Percentiles rank a stretch among this genome's conserved stretches.
Evolutionary conservation across 2,329 filamentous ascomycete species (phyloP).

Genomic region (Trichothecium roseum): DNA sequence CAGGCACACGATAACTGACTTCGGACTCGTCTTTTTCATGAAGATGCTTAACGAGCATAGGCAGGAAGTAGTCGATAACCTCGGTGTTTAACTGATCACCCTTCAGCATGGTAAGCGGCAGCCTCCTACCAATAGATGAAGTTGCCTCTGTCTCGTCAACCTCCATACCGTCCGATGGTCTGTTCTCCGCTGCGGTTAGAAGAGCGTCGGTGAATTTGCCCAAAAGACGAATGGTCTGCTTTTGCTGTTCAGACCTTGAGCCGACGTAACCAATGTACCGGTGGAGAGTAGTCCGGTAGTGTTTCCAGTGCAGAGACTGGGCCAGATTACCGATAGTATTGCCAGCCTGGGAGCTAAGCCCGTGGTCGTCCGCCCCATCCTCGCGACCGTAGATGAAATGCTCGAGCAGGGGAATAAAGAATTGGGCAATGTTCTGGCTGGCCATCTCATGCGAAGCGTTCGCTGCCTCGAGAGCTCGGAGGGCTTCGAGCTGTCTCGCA

Average conservation of each 20-base stretch:
- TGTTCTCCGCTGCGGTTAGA: conserved; percentile 33
- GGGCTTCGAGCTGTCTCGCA: conserved; percentile 72
- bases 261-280: conserved; percentile 76
- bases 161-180: conserved; percentile 35
- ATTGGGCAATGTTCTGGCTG: conserved; percentile 70
- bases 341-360: conserved; percentile 78
- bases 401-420: conserved; percentile 85
- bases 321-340: conserved; percentile 66
- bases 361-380: conserved; percentile 67
- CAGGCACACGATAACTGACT: conserved; percentile 84
- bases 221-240: conserved; percentile 73
- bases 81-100: conserved; percentile 60
- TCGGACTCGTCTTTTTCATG: conserved; percentile 92
- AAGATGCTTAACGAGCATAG: conserved; percentile 71
- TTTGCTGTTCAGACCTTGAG: conserved; percentile 72
- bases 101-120: conserved; percentile 57
- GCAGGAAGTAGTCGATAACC: conserved; percentile 64
- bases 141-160: conserved; percentile 20
- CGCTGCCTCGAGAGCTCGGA: conserved; percentile 64
- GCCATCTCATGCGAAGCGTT: conserved; percentile 54
- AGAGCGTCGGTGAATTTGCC: conserved; percentile 67
- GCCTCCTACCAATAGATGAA: conserved; percentile 22
- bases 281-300: conserved; percentile 76
- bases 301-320: conserved; percentile 75
- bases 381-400: conserved; percentile 84